These are phyloP conservation scores for Paramecium tetraurelia DNA, from an alignment of 73 alveolate species.

Conservation along the genomic window DNA sequence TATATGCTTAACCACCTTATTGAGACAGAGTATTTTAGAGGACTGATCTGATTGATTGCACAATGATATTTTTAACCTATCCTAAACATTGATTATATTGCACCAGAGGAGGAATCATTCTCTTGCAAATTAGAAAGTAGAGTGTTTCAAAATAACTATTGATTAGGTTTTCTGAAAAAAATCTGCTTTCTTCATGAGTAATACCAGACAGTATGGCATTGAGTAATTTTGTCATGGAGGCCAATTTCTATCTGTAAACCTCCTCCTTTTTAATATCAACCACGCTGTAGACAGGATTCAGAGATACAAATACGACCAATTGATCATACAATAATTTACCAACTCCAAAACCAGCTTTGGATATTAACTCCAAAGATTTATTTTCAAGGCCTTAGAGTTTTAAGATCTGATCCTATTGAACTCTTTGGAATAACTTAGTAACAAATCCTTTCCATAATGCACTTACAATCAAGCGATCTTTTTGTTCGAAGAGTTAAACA, in stretches of 20 bases:
- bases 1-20: neutral
- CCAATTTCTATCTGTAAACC: neutral
- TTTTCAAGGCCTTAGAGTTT: neutral
- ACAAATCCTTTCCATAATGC: slow-evolving; percentile 39
- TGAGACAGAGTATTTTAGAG: neutral
- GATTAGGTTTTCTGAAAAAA: slow-evolving; percentile 27
- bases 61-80: neutral
- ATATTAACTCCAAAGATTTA: neutral
- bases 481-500: neutral
- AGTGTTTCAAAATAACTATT: slow-evolving; percentile 34
- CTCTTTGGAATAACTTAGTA: slow-evolving; percentile 12
- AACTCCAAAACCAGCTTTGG: slow-evolving; percentile 6
- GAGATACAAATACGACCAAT: neutral
- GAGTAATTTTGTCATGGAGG: neutral
- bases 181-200: slow-evolving; percentile 16
- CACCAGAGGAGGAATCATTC: neutral
- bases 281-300: neutral
- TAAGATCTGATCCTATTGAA: neutral
- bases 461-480: slow-evolving; percentile 19
- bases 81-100: neutral
- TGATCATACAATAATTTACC: slow-evolving; percentile 30
- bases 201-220: neutral
- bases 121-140: neutral
- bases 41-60: neutral
- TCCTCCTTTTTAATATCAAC: neutral